Evolutionary conservation across 768 basidiomycete species (phyloP), one percentile per base, ranked within the genome.

Genomic region (Trichaptum fuscoviolaceum): DNA sequence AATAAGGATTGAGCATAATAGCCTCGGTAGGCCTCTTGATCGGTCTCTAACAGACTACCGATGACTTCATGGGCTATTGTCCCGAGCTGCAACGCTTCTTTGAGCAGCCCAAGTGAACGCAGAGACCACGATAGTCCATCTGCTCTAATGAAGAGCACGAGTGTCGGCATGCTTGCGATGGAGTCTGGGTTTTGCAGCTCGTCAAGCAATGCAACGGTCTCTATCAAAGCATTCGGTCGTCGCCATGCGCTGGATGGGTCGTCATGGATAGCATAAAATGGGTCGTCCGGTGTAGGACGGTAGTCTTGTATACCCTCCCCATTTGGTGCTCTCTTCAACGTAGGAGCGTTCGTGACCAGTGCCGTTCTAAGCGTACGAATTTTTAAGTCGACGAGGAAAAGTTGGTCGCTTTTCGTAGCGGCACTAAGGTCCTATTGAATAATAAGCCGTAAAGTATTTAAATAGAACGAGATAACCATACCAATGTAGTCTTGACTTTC

Each of bases 21-120:
- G 3, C 27, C 9, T 18, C 15, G 64, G 63, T 34, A 65, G 27
- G 27, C 7, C 9, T 26, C 35, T 5, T 7, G 62, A 26, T 65
- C 12, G 42, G 5, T 52, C 42, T 52, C 10, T 12, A 4, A 52
- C 6, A 52, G 42, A 4, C 24, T 65, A 2, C 9, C 2, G 7
- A 23, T 24, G 64, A 42, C 12, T 42, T n/a, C 36, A 26, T 36
- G n/a, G 7, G 30, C 4, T 60, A 64, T 7, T 8, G 7, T 12
- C 7, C n/a, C 2, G 52, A 34, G 27, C 9, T 52, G 3, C 27
- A 68, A 36, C 6, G 67, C 67, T 58, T 68, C 67, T 64, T 68
- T 61, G 5, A 5, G 17, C 8, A 60, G 30, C 4, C 58, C 67
- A 9, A 67, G 25, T 24, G 63, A 35, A 23, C 59, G 36, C 36